Conservation (phyloP, 768 basidiomycete species). For the Cytidiella melzeri region DNA sequence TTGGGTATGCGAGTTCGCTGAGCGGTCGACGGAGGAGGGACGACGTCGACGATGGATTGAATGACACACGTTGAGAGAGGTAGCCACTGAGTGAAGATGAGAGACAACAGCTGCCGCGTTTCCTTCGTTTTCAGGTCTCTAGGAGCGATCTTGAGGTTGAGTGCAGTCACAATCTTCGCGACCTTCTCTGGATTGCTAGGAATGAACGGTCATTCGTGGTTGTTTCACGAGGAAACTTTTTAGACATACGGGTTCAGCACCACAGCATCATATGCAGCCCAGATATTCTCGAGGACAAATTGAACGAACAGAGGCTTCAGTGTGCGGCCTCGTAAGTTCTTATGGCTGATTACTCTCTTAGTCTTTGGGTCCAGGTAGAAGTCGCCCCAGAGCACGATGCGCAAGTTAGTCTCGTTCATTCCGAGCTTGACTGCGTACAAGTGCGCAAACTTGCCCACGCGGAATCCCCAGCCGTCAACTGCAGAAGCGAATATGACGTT, state of each 20-base stretch:
- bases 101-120: constrained; percentile 69
- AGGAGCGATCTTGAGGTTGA: constrained; percentile 77
- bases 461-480: constrained; percentile 96
- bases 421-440: constrained; percentile 87
- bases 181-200: constrained; percentile 85
- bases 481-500: constrained; percentile 97
- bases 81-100: constrained; percentile 95
- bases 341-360: constrained; percentile 86
- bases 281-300: constrained; percentile 94
- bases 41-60: constrained; percentile 85
- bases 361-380: constrained; percentile 96
- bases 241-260: constrained; percentile 78
- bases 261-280: constrained; percentile 93
- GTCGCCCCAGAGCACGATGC: constrained; percentile 93
- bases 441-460: constrained; percentile 89
- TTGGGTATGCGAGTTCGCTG: constrained; percentile 82
- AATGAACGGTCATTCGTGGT: constrained; percentile 11
- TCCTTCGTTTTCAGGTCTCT: constrained; percentile 93
- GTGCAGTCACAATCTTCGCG: constrained; percentile 75
- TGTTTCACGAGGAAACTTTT: constrained; percentile 2
- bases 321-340: constrained; percentile 79
- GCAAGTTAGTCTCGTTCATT: constrained; percentile 81
- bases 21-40: constrained; percentile 82
- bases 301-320: constrained; percentile 96
- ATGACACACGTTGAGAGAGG: constrained; percentile 90